These are phyloP conservation scores for Pseudogymnoascus sp. DNA, from an alignment of 2,329 filamentous ascomycete species.

Conservation along the genomic window DNA sequence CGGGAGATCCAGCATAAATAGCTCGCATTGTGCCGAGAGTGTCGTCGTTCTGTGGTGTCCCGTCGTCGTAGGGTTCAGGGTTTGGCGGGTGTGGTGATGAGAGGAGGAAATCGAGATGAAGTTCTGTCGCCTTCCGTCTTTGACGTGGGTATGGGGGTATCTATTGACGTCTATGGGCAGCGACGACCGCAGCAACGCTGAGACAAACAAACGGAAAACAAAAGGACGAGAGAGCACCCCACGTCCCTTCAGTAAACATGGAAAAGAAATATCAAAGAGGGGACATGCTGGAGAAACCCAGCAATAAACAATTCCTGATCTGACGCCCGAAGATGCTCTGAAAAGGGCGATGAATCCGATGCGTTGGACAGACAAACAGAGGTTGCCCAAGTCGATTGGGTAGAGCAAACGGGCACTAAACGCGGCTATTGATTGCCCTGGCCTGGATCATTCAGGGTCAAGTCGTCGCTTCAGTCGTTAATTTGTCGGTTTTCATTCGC, in stretches of 20 bases:
- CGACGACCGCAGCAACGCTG: not conserved
- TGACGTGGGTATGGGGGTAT: not conserved
- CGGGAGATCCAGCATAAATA: slow-evolving; percentile 7
- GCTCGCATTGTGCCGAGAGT: slow-evolving; percentile 1
- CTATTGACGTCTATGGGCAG: not conserved
- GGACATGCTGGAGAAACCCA: slow-evolving; percentile 7
- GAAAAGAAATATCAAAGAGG: not conserved
- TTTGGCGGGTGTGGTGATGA: not conserved
- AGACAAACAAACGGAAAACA: not conserved
- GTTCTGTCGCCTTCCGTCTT: not conserved
- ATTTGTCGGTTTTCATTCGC: slow-evolving; percentile 1
- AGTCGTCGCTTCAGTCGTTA: slow-evolving; percentile 1
- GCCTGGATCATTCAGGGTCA: slow-evolving; percentile 7
- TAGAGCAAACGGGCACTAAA: slow-evolving; percentile 3
- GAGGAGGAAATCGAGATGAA: not conserved
- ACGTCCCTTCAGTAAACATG: not conserved
- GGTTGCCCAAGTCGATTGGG: not conserved
- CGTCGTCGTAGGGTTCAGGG: not conserved
- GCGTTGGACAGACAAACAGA: not conserved
- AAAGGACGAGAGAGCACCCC: not conserved
- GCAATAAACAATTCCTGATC: not conserved
- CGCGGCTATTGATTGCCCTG: slow-evolving; percentile 8
- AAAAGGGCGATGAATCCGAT: not conserved
- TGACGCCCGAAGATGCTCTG: not conserved
- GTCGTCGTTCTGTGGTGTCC: slow-evolving; percentile 2